Conservation (phyloP, 2,329 filamentous ascomycete genomes). For the Fusarium sp. region DNA sequence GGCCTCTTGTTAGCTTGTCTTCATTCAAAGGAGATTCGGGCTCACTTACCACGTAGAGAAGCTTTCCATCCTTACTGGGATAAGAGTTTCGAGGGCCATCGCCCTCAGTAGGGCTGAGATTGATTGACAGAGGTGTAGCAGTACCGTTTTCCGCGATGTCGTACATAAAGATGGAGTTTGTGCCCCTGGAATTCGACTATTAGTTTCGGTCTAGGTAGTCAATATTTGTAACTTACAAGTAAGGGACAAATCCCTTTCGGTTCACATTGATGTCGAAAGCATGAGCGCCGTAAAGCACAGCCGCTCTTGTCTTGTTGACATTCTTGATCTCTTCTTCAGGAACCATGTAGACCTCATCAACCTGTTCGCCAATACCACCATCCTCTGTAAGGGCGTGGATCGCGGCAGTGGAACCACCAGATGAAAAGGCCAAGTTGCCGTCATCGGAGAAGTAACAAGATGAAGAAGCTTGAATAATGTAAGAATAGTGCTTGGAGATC, state of each 20-base stretch:
- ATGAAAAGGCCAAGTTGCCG: slow-evolving; percentile 7
- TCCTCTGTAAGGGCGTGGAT: slow-evolving; percentile 7
- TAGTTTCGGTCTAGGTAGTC: too few relatives aligned
- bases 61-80: slow-evolving; percentile 14
- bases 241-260: slow-evolving; percentile 15
- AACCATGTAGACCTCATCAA: slow-evolving; percentile 6
- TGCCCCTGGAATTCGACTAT: neutral
- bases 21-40: accelerated
- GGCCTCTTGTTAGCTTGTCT: neutral
- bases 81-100: slow-evolving; percentile 13
- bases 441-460: slow-evolving; percentile 14
- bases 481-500: neutral
- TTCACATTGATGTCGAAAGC: slow-evolving; percentile 12
- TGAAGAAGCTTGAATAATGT: neutral
- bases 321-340: slow-evolving; percentile 5
- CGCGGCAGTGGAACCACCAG: slow-evolving; percentile 10
- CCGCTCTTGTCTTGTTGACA: slow-evolving; percentile 10
- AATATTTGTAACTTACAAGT: neutral
- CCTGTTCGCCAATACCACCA: neutral
- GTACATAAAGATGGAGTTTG: slow-evolving; percentile 17
- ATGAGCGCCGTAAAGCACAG: slow-evolving; percentile 13
- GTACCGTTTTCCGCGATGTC: slow-evolving; percentile 12
- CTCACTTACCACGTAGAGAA: slow-evolving; percentile 7
- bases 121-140: slow-evolving; percentile 2
- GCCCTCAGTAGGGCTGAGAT: slow-evolving; percentile 9